These are phyloP conservation scores for Trichoderma cornu-damae DNA, from an alignment of 2,329 filamentous ascomycete genomes.

Conservation along the genomic window DNA sequence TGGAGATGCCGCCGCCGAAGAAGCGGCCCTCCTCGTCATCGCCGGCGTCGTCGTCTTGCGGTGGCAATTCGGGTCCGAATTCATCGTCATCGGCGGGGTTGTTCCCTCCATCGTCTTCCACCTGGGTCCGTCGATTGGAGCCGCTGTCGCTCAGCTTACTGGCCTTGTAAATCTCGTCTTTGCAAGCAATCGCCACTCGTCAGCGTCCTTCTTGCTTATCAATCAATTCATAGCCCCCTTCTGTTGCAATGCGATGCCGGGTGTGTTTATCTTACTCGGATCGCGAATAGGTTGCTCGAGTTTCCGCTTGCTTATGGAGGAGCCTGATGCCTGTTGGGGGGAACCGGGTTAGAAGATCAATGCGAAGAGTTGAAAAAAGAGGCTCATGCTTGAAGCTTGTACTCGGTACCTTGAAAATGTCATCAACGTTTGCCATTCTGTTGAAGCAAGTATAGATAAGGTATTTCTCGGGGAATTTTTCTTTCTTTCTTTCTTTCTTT, in stretches of 20 bases:
- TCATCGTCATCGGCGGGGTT: slow-evolving; percentile 49
- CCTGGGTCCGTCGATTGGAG: slow-evolving; percentile 41
- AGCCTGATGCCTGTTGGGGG: slow-evolving; percentile 39
- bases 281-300: slow-evolving; percentile 57
- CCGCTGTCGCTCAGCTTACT: slow-evolving; percentile 47
- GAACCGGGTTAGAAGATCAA: neutral
- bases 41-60: slow-evolving; percentile 47
- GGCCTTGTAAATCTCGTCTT: slow-evolving; percentile 61
- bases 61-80: slow-evolving; percentile 42
- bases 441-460: no score
- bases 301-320: slow-evolving; percentile 56
- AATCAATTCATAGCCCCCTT: neutral
- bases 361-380: neutral
- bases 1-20: slow-evolving; percentile 85
- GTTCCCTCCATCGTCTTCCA: slow-evolving; percentile 43
- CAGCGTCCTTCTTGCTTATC: neutral
- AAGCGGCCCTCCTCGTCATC: slow-evolving; percentile 93
- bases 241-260: neutral
- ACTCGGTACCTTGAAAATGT: slow-evolving; percentile 48
- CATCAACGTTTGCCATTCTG: slow-evolving; percentile 54
- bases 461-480: neutral
- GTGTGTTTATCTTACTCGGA: slow-evolving; percentile 48
- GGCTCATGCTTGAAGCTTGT: neutral
- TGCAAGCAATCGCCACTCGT: neutral
- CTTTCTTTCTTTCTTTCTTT: no score